These are phyloP conservation scores for Flaveria trinervia DNA, from an alignment of 129 eudicot genomes.

Conservation along the genomic window DNA sequence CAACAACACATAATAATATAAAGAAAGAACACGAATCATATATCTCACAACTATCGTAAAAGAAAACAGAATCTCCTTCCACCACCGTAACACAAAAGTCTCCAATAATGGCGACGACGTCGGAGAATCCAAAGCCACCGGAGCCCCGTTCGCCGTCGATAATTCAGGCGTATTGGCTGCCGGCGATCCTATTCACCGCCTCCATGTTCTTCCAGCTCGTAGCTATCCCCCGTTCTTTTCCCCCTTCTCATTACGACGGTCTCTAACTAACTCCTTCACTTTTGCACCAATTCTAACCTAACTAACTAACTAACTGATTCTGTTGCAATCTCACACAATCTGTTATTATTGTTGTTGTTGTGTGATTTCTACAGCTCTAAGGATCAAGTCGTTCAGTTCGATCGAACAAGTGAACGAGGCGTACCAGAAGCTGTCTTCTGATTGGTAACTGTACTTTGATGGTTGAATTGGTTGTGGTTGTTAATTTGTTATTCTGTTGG, in stretches of 20 bases:
- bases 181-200: slow-evolving; percentile 56
- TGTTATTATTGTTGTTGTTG: neutral
- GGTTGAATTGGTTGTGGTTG: neutral
- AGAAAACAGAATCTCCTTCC: slow-evolving; percentile 27
- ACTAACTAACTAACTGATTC: neutral
- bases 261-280: neutral
- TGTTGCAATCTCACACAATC: neutral
- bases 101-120: slow-evolving; percentile 37
- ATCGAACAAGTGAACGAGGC: slow-evolving; percentile 67
- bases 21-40: neutral
- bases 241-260: slow-evolving; percentile 88
- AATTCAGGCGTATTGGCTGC: slow-evolving; percentile 62
- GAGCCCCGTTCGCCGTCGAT: slow-evolving; percentile 29
- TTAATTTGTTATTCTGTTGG: neutral
- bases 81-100: neutral
- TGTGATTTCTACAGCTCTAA: slow-evolving; percentile 47
- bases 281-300: neutral
- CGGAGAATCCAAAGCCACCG: slow-evolving; percentile 35
- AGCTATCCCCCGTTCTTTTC: slow-evolving; percentile 73
- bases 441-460: slow-evolving; percentile 43
- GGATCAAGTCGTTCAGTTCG: slow-evolving; percentile 51
- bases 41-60: neutral
- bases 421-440: slow-evolving; percentile 49
- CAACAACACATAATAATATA: too few species aligned
- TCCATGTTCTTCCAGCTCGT: slow-evolving; percentile 78